Conservation (phyloP, 108 stramenopile genomes). For the Schizochytrium sp. region DNA sequence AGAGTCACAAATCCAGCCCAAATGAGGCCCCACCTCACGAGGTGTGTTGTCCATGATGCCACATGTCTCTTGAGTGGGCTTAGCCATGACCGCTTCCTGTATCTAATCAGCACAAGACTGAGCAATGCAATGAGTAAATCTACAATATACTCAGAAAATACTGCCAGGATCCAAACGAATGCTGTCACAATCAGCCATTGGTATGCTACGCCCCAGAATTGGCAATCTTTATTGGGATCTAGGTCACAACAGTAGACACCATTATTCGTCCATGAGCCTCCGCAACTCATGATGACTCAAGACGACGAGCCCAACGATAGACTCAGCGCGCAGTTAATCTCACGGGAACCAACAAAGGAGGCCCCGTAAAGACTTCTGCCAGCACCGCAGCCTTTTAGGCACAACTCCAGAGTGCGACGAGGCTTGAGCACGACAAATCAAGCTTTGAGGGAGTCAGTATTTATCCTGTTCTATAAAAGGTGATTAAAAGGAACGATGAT, state of each 20-base stretch:
- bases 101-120: constrained; percentile 27
- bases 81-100: not conserved
- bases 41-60: not conserved
- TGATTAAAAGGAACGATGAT: too few relatives aligned
- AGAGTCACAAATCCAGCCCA: constrained; percentile 41
- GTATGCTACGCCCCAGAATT: constrained; percentile 47
- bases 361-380: not conserved
- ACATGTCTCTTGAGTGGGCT: constrained; percentile 4
- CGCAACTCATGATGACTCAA: not conserved
- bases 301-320: not conserved
- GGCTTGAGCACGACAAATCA: too few relatives aligned
- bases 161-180: constrained; percentile 21
- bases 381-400: too few relatives aligned
- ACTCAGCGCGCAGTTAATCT: not conserved
- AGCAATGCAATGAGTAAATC: constrained; percentile 47
- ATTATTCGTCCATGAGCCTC: constrained; percentile 10
- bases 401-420: too few relatives aligned
- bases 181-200: constrained; percentile 49
- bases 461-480: too few relatives aligned
- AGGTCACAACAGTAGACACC: not conserved
- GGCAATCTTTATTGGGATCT: constrained; percentile 13
- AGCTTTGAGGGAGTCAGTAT: too few relatives aligned
- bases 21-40: constrained; percentile 44
- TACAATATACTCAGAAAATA: not conserved
- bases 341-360: not conserved